These are phyloP conservation scores for Cladophialophora exuberans DNA, from an alignment of 2,329 filamentous ascomycete species.

Conservation along the genomic window DNA sequence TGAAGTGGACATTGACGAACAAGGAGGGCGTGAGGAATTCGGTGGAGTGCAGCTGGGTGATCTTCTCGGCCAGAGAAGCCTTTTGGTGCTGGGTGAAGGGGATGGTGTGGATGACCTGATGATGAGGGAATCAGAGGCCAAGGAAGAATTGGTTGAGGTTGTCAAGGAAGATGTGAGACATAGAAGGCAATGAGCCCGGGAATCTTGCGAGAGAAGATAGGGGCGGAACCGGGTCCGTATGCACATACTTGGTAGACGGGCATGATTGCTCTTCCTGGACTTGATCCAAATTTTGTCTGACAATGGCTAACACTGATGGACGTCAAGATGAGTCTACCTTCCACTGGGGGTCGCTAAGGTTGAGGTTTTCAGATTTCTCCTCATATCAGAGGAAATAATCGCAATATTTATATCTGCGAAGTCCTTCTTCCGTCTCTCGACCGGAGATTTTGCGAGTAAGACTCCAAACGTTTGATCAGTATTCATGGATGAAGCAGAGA, in stretches of 20 bases:
- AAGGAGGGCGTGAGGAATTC: conserved; percentile 30
- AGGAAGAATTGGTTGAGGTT: too few relatives aligned
- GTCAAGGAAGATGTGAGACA: not conserved
- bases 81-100: conserved; percentile 30
- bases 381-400: not conserved
- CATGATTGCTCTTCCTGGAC: not conserved
- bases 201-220: not conserved
- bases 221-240: not conserved
- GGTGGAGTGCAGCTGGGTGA: conserved; percentile 28
- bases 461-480: too few relatives aligned
- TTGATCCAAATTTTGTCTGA: not conserved
- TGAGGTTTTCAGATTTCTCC: not conserved
- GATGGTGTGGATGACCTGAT: not conserved
- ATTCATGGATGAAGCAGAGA: not conserved
- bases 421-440: not conserved
- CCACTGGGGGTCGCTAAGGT: not conserved
- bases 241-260: not conserved
- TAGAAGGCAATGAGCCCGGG: not conserved
- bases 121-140: too few relatives aligned
- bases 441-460: too few relatives aligned
- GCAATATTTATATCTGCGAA: not conserved
- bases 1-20: conserved; percentile 32
- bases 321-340: not conserved
- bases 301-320: not conserved
- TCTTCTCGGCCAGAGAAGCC: conserved; percentile 21